Conservation (phyloP, 1,139 yeast genomes). For the Debaryomycetaceae sp. region DNA sequence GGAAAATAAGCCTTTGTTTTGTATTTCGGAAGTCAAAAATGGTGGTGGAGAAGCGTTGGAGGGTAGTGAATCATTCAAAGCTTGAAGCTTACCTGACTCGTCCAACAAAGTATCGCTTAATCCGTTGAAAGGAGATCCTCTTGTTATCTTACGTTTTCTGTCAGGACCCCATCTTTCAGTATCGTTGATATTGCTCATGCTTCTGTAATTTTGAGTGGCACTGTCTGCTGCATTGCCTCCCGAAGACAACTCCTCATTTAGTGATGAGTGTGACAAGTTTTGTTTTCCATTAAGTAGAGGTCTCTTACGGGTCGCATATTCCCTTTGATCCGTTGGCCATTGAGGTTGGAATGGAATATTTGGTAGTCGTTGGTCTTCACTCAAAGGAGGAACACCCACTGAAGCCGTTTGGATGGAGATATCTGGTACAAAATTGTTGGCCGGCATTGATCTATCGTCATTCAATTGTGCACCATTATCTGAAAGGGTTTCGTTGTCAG, state of each 20-base stretch:
- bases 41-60: conserved; percentile 13
- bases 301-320: neutral
- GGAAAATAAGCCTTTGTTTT: conserved; percentile 2
- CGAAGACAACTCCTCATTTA: neutral
- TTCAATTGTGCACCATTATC: neutral
- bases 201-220: too few species aligned
- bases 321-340: neutral
- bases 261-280: neutral
- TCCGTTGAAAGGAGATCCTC: neutral
- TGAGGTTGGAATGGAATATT: neutral
- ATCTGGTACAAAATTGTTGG: neutral
- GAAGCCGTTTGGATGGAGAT: neutral
- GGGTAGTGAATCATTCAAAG: conserved; percentile 14
- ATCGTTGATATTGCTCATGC: neutral
- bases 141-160: neutral
- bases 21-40: conserved; percentile 1
- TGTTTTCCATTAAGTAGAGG: neutral
- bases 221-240: neutral
- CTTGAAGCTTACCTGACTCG: neutral
- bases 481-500: neutral
- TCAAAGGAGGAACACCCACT: neutral
- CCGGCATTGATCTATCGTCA: neutral
- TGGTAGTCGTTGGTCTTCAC: neutral
- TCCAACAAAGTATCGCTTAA: neutral
- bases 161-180: neutral